Evolutionary conservation across 192 early-diverging fungal species (phyloP).

Genomic region (Backusella psychrophila): DNA sequence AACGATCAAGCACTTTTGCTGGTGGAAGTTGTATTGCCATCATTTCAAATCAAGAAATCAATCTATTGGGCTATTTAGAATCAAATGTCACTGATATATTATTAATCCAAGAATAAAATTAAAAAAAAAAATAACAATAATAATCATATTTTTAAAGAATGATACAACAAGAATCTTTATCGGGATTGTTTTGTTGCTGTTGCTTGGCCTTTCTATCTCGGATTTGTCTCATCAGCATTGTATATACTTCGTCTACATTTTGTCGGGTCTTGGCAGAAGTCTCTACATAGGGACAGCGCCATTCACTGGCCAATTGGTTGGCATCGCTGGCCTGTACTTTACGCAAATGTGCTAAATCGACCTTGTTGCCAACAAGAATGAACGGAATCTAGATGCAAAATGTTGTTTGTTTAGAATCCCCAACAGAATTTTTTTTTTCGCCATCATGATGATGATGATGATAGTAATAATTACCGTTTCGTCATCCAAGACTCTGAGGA

Average conservation of each 20-base stretch:
- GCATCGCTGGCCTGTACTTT: slow-evolving; percentile 65
- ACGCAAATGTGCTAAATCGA: slow-evolving; percentile 58
- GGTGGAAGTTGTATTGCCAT: slow-evolving; percentile 29
- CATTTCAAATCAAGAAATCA: background rate
- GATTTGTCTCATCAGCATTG: slow-evolving; percentile 75
- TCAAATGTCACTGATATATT: slow-evolving; percentile 13
- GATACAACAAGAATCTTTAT: slow-evolving; percentile 21
- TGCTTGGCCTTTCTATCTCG: slow-evolving; percentile 58
- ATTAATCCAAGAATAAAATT: slow-evolving; percentile 3
- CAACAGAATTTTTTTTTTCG: background rate
- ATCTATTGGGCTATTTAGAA: background rate
- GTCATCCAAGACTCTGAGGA: slow-evolving; percentile 80
- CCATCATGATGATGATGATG: too few relatives aligned
- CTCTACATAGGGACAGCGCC: slow-evolving; percentile 69
- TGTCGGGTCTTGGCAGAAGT: slow-evolving; percentile 74
- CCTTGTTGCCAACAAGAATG: slow-evolving; percentile 83
- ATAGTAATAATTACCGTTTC: slow-evolving; percentile 49
- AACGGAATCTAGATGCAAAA: slow-evolving; percentile 58
- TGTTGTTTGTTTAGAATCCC: background rate
- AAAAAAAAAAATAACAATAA: background rate
- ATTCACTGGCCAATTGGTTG: slow-evolving; percentile 55
- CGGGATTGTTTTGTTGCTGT: slow-evolving; percentile 3
- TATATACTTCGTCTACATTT: slow-evolving; percentile 80
- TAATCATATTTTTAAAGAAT: slow-evolving; percentile 13
- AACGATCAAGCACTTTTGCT: slow-evolving; percentile 29